phyloP scores from a whole-genome alignment of 176 grass and related monocot genomes.

The Carex pumila region DNA sequence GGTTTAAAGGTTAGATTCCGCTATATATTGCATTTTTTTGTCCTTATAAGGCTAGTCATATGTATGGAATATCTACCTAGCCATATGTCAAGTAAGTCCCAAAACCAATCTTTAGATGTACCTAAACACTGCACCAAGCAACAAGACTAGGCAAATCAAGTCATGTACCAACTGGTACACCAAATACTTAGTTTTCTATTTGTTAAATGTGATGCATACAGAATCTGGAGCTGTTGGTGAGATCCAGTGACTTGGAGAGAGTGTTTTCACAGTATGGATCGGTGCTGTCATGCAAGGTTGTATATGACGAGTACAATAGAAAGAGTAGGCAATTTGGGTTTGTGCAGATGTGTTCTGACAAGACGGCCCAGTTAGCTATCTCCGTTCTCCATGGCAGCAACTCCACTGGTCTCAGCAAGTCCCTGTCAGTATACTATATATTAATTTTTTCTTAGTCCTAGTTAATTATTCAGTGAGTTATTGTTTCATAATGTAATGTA shows the following conservation, averaged over 20 bases:
- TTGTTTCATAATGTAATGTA: not conserved
- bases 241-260: conserved; percentile 45
- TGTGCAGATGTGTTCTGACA: conserved; percentile 59
- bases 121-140: too few species aligned
- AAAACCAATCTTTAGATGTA: too few species aligned
- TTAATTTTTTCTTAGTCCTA: too few species aligned
- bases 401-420: conserved; percentile 26
- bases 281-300: conserved; percentile 78
- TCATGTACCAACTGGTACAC: too few species aligned
- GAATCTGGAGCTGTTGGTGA: conserved; percentile 48
- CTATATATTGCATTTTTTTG: too few species aligned
- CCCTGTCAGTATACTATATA: conserved; percentile 38
- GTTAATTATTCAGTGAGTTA: too few species aligned
- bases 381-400: conserved; percentile 37
- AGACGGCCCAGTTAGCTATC: conserved; percentile 48
- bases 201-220: conserved; percentile 8
- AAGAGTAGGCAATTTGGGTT: conserved; percentile 66
- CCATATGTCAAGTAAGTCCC: too few species aligned
- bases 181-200: too few species aligned
- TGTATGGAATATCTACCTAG: too few species aligned
- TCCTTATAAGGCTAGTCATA: too few species aligned
- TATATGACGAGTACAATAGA: conserved; percentile 38
- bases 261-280: conserved; percentile 63
- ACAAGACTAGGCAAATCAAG: too few species aligned
- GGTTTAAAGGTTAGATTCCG: too few species aligned